These are phyloP conservation scores for Calamus simplicifolius DNA, from an alignment of 176 grass and related monocot genomes.

Conservation along the genomic window DNA sequence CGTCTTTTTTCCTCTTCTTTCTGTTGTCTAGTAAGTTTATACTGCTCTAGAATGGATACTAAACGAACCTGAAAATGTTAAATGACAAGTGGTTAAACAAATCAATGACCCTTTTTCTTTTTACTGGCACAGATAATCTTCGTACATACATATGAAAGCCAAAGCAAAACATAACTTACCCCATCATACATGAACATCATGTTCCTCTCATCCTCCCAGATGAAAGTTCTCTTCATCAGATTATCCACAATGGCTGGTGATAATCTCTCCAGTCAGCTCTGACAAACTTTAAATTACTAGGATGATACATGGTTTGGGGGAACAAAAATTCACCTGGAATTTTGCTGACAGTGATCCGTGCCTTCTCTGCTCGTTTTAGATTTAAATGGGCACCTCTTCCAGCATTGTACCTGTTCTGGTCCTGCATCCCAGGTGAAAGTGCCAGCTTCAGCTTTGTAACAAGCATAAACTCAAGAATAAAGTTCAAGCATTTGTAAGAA, in stretches of 20 bases:
- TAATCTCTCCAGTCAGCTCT: neutral
- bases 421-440: conserved; percentile 27
- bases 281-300: neutral
- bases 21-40: conserved; percentile 62
- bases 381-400: conserved; percentile 92
- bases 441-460: no score
- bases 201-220: conserved; percentile 85
- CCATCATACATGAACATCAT: conserved; percentile 90
- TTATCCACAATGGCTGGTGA: conserved; percentile 81
- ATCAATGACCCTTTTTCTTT: neutral
- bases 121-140: neutral
- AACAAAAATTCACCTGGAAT: conserved; percentile 51
- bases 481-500: no score
- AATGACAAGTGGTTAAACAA: neutral
- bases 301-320: neutral
- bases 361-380: conserved; percentile 88
- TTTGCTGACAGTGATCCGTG: conserved; percentile 62
- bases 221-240: conserved; percentile 65
- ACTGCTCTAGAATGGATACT: conserved; percentile 88
- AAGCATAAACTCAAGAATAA: no score
- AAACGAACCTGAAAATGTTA: conserved; percentile 52
- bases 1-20: conserved; percentile 71
- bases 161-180: conserved; percentile 35
- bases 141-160: neutral
- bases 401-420: conserved; percentile 77